Conservation (phyloP, 1,284 basidiomycete genomes). For the Pyrrhoderma lamaoense region DNA sequence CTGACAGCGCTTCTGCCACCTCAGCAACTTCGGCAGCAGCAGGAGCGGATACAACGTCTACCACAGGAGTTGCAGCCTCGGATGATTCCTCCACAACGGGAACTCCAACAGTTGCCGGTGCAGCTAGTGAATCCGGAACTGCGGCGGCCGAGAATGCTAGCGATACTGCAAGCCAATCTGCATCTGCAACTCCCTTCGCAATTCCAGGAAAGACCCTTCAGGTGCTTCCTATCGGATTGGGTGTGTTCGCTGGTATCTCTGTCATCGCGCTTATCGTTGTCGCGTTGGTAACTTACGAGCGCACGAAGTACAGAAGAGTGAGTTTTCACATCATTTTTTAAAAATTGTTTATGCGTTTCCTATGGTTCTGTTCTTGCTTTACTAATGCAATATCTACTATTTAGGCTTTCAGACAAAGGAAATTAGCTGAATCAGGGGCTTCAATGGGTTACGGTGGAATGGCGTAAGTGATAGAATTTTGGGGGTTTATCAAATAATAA, state of each 20-base stretch:
- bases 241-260: slow-evolving; percentile 74
- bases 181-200: slow-evolving; percentile 34
- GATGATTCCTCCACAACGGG: neutral
- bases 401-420: slow-evolving; percentile 68
- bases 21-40: slow-evolving; percentile 18
- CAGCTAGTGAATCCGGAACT: slow-evolving; percentile 15
- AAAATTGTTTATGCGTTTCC: neutral
- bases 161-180: slow-evolving; percentile 17
- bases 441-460: slow-evolving; percentile 57
- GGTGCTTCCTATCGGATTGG: slow-evolving; percentile 74
- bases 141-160: slow-evolving; percentile 17
- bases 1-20: slow-evolving; percentile 15
- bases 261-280: slow-evolving; percentile 74
- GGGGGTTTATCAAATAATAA: neutral
- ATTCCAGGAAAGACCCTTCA: slow-evolving; percentile 66
- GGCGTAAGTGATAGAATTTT: slow-evolving; percentile 31
- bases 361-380: neutral
- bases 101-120: slow-evolving; percentile 12
- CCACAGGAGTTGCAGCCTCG: slow-evolving; percentile 8
- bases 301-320: slow-evolving; percentile 75
- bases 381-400: slow-evolving; percentile 9
- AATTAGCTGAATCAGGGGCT: slow-evolving; percentile 58
- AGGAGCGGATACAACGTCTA: slow-evolving; percentile 14
- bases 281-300: slow-evolving; percentile 72
- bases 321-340: slow-evolving; percentile 22